Conservation (phyloP, 2,329 filamentous ascomycete species). For the Microcera coccophila region DNA sequence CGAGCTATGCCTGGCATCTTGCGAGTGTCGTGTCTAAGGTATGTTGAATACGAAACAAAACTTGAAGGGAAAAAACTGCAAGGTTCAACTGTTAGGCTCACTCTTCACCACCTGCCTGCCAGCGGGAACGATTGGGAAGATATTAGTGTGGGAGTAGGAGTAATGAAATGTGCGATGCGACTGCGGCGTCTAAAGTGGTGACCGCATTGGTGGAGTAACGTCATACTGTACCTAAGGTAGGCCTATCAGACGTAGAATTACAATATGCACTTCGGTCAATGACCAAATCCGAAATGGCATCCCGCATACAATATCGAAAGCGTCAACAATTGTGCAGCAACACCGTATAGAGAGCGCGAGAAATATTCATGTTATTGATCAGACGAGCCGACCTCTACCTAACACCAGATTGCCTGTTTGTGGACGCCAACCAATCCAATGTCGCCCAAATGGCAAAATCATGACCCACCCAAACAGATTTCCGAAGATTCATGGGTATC, state of each 20-base stretch:
- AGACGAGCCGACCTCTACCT: too few relatives aligned
- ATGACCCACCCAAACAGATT: conserved; percentile 10
- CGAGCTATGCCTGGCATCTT: conserved; percentile 73
- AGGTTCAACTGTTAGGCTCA: too few relatives aligned
- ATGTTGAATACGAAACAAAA: too few relatives aligned
- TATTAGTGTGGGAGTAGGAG: too few relatives aligned
- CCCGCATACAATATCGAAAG: conserved; percentile 12
- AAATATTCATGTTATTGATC: too few relatives aligned
- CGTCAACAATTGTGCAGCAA: too few relatives aligned
- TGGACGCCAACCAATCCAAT: conserved; percentile 11
- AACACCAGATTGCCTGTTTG: conserved; percentile 5
- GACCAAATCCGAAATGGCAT: conserved; percentile 20
- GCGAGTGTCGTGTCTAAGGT: conserved; percentile 18
- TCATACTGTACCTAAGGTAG: conserved; percentile 16
- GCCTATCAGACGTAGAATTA: conserved; percentile 14
- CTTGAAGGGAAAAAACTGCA: too few relatives aligned
- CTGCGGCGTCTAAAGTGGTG: conserved; percentile 16
- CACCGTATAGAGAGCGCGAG: too few relatives aligned
- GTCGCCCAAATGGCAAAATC: conserved; percentile 10
- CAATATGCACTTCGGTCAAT: conserved; percentile 12
- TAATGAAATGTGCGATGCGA: conserved; percentile 14
- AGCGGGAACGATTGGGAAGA: too few relatives aligned
- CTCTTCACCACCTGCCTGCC: too few relatives aligned
- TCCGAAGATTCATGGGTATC: conserved; percentile 23
- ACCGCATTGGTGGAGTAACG: conserved; percentile 23